These are phyloP conservation scores for Saccharomyces hybrid DNA, from an alignment of 1,139 yeast species.

Conservation along the genomic window DNA sequence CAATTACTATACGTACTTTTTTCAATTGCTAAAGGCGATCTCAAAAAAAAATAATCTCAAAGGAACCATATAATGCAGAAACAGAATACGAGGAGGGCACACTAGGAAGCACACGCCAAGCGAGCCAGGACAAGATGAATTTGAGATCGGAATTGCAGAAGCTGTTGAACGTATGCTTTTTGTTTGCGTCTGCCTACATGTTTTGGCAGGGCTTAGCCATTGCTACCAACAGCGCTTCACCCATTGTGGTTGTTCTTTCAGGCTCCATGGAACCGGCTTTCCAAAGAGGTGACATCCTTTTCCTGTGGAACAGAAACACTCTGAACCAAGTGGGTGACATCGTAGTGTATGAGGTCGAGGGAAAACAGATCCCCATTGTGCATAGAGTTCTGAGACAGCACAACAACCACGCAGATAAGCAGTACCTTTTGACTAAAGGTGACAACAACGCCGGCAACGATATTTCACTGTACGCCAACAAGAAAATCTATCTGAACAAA, in stretches of 20 bases:
- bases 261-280: slow-evolving; percentile 99
- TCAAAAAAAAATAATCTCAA: neutral
- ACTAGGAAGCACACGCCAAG: neutral
- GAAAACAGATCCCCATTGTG: slow-evolving; percentile 83
- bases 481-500: slow-evolving; percentile 69
- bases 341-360: slow-evolving; percentile 85
- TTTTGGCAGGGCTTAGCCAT: slow-evolving; percentile 82
- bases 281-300: slow-evolving; percentile 91
- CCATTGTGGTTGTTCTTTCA: slow-evolving; percentile 90
- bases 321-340: slow-evolving; percentile 80
- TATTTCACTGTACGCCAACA: slow-evolving; percentile 70
- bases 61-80: neutral
- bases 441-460: slow-evolving; percentile 94
- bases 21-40: neutral
- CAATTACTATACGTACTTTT: neutral
- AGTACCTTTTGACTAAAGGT: slow-evolving; percentile 83
- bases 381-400: slow-evolving; percentile 81
- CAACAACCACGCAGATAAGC: slow-evolving; percentile 38
- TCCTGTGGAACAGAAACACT: slow-evolving; percentile 78
- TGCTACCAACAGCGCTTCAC: slow-evolving; percentile 77
- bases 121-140: slow-evolving; percentile 24
- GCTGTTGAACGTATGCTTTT: slow-evolving; percentile 63
- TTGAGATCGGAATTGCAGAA: slow-evolving; percentile 41
- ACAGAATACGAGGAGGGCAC: neutral
- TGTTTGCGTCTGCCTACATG: slow-evolving; percentile 82